phyloP scores from a whole-genome alignment of 257 asterid genomes.

The Solanum chmielewskii region DNA sequence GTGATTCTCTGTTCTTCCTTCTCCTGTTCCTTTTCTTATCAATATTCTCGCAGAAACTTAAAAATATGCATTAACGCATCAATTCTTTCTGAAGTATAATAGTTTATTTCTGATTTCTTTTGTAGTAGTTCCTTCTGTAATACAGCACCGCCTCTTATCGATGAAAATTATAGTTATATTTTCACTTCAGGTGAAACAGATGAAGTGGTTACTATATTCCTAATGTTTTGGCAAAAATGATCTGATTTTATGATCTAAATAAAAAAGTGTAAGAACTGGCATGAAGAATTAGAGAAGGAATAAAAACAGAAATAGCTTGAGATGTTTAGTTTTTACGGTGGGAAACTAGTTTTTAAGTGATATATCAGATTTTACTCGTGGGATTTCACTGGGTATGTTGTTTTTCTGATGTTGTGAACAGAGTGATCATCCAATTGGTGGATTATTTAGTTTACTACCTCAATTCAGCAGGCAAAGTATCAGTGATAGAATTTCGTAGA shows the following conservation, averaged over 20 bases:
- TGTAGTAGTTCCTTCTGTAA: not conserved
- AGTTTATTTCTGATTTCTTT: not conserved
- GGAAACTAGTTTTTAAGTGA: not conserved
- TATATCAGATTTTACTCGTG: not conserved
- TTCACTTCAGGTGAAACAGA: not conserved
- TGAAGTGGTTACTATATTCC: not conserved
- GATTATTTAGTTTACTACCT: not conserved
- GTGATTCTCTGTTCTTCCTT: conserved; percentile 5
- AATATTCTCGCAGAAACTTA: not conserved
- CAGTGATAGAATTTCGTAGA: not conserved
- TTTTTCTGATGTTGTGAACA: not conserved
- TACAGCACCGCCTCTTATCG: not conserved
- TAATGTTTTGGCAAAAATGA: not conserved
- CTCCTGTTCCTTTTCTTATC: not conserved
- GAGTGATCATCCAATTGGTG: not conserved
- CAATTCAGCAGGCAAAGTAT: not conserved
- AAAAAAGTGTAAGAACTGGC: not conserved
- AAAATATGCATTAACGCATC: not conserved
- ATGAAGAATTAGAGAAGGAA: not conserved
- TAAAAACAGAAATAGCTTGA: not conserved
- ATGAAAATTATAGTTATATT: not conserved
- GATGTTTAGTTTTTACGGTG: not conserved
- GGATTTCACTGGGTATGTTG: not conserved
- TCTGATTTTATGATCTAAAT: not conserved
- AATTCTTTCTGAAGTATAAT: not conserved